phyloP scores from a whole-genome alignment of 208 protist species.

The Sergeia podlipaevii region DNA sequence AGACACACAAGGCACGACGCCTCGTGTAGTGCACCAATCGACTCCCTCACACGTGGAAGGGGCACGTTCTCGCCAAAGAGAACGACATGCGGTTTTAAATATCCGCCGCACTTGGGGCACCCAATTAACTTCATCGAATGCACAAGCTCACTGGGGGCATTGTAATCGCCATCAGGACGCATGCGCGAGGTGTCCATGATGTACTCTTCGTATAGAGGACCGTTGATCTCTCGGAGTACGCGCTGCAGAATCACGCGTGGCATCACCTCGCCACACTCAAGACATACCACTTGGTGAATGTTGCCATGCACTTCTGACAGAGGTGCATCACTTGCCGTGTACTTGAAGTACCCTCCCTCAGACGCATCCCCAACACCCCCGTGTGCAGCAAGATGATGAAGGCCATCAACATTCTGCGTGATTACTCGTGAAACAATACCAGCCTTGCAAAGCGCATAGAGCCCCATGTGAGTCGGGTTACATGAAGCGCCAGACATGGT shows the following conservation, averaged over 20 bases:
- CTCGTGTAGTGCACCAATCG: slow-evolving; percentile 19
- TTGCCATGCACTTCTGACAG: slow-evolving; percentile 75
- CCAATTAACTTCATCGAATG: slow-evolving; percentile 44
- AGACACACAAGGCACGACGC: slow-evolving; percentile 55
- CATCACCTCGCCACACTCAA: slow-evolving; percentile 41
- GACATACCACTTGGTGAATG: slow-evolving; percentile 64
- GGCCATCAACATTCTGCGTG: slow-evolving; percentile 81
- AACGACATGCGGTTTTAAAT: slow-evolving; percentile 82
- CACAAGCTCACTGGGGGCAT: slow-evolving; percentile 27
- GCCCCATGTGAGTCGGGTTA: slow-evolving; percentile 54
- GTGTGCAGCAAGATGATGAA: slow-evolving; percentile 72
- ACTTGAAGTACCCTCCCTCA: slow-evolving; percentile 27
- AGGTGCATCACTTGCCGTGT: slow-evolving; percentile 35
- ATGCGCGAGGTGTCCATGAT: slow-evolving; percentile 14
- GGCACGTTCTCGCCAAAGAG: slow-evolving; percentile 79
- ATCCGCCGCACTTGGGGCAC: slow-evolving; percentile 51
- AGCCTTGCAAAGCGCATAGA: slow-evolving; percentile 27
- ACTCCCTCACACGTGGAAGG: slow-evolving; percentile 14
- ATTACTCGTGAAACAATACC: slow-evolving; percentile 46
- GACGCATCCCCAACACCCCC: slow-evolving; percentile 32
- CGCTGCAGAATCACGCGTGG: slow-evolving; percentile 44
- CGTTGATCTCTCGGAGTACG: slow-evolving; percentile 34
- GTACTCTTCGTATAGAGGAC: slow-evolving; percentile 24
- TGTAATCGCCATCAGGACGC: slow-evolving; percentile 71
- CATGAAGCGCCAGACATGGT: slow-evolving; percentile 52